Evolutionary conservation across 1,139 yeast species (phyloP), one percentile per base, ranked within the genome.

Genomic region (Hansenula lynferdii): DNA sequence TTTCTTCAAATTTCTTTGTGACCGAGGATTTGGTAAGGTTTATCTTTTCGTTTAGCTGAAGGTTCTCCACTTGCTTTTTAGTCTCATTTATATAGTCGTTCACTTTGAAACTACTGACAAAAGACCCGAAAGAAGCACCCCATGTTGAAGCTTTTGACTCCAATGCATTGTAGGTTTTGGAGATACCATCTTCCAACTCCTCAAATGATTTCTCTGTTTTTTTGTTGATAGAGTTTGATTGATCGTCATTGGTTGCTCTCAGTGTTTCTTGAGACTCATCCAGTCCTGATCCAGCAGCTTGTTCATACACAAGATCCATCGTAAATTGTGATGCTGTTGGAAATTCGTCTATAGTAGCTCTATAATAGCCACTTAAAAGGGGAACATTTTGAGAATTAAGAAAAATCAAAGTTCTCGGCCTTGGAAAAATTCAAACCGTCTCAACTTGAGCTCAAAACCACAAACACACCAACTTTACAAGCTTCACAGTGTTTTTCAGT

Each of bases 141-240:
- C 41, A 38, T 3, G 38, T 27, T 5, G 28, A 27, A 9, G 54
- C 54, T 26, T 44, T 46, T 2, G 48, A 20, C 24, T 47, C 50
- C 4, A 50, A 28, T 24, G 42, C 42, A 11, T 35, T 31, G 33
- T 49, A 50, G 2, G 51, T 49, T 28, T 44, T 46, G 9, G 49
- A 29, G 29, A 62, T 54, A 28, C 53, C 57, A 28, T 52, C 51
- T 38, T 62, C 67, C 5, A 64, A 40, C 36, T 53, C 54, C 25
- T 58, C 56, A 40, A 67, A 58, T 3, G 61, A 62, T 38, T 63
- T 60, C 34, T 60, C 59, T 3, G 70, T 67, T 12, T 40, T 37
- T 15, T 25, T 24, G 19, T 34, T 31, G 3, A 37, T 28, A 15
- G n/a, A 41, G 49, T n/a, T n/a, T n/a, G 20, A 12, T n/a, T 16